These are phyloP conservation scores for Neocallimastix lanati DNA, from an alignment of 192 early-diverging fungal species.

Conservation along the genomic window DNA sequence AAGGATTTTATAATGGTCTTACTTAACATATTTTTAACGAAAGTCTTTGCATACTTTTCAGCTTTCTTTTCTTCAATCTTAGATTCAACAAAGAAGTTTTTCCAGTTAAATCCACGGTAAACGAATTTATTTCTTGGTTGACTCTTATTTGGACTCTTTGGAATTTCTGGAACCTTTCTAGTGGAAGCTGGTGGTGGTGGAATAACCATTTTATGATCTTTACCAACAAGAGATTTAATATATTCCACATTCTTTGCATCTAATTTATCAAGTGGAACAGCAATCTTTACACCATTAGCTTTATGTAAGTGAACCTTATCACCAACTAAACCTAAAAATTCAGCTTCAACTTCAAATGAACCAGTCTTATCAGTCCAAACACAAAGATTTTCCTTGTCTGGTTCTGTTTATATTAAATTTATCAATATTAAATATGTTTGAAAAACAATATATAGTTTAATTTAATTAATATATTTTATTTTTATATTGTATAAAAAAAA, in stretches of 20 bases:
- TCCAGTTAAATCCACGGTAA: not conserved
- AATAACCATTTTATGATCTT: slow-evolving; percentile 4
- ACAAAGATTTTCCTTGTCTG: slow-evolving; percentile 48
- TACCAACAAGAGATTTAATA: slow-evolving; percentile 18
- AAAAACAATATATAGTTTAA: no score
- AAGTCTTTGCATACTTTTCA: not conserved
- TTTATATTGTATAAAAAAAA: no score
- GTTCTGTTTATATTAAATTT: no score
- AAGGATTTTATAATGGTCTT: not conserved
- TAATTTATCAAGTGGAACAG: slow-evolving; percentile 77
- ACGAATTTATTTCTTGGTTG: not conserved
- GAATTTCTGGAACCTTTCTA: not conserved
- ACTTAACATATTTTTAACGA: not conserved
- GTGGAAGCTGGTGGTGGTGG: not conserved
- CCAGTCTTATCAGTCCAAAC: slow-evolving; percentile 87
- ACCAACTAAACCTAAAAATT: slow-evolving; percentile 57
- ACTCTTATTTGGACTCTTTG: not conserved
- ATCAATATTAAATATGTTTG: no score
- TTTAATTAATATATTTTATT: no score
- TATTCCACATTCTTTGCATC: slow-evolving; percentile 25
- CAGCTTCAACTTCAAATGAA: slow-evolving; percentile 79
- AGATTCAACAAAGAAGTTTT: not conserved
- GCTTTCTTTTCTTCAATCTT: not conserved
- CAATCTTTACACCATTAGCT: slow-evolving; percentile 83
- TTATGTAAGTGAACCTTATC: slow-evolving; percentile 86